Evolutionary conservation across 2,329 filamentous ascomycete species (phyloP), one percentile per base, ranked within the genome.

Genomic region (Pestalotiopsis sp.): DNA sequence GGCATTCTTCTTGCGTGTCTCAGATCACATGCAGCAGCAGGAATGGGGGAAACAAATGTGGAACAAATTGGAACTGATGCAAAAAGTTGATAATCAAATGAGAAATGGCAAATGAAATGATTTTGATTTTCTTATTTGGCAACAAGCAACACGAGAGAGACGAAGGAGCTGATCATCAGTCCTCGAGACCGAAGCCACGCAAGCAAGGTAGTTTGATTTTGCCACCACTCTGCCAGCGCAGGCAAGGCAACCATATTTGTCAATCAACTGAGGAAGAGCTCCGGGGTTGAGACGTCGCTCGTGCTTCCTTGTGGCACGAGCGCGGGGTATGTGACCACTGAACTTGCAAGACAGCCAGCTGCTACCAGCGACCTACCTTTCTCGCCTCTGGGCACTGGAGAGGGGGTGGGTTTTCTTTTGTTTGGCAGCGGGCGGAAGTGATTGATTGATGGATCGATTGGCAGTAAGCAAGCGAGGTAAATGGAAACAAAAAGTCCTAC

Each of bases 1-100:
- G 87, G 87, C 86, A 89, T 89, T 31, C 66, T 67, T 25, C 13
- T 17, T 36, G 39, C 38, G 23, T 52, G 45, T 52, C 20, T 41
- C 60, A 45, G 27, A 23, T 39, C 23, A 41, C 20, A 63, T 63
- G 20, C 60, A 65, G 20, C 38, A 27, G 20, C 20, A 25, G 17
- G 25, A 45, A 27, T 20, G 39, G 38, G 14, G 11, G 59, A 4
- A 41, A 36, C 17, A 20, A 12, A 27, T 13, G 13, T 14, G 57
- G 23, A 62, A 38, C 38, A 49, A 41, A 17, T 20, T 36, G 25
- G 61, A n/a, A 41, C 36, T 45, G 49, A 56, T n/a, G 39, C 41
- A 57, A 56, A 58, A 57, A 6, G 23, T 14, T n/a, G 49, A 41
- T 49, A 23, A n/a, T 39, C 12, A 23, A 39, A 38, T 4, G n/a